These are phyloP conservation scores for Chaetomium tenue DNA, from an alignment of 495 filamentous ascomycete genomes.

Conservation along the genomic window DNA sequence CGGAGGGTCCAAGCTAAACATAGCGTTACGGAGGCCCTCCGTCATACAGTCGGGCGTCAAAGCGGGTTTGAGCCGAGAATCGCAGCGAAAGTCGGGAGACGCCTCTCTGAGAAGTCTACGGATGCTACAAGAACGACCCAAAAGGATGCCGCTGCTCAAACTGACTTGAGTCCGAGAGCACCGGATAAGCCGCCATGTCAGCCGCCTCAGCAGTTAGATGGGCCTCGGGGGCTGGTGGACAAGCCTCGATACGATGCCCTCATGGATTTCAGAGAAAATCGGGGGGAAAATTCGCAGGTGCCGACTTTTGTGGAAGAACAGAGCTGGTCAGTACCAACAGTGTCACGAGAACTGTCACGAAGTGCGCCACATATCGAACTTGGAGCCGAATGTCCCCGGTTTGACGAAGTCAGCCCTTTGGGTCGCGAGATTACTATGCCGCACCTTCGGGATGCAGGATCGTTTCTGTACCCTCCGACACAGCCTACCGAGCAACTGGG, in stretches of 20 bases:
- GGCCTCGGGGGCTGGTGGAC: background rate
- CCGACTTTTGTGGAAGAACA: background rate
- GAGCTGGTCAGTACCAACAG: background rate
- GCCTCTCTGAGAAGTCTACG: background rate
- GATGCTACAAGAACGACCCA: background rate
- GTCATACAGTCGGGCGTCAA: background rate
- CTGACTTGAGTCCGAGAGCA: background rate
- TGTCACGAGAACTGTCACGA: background rate
- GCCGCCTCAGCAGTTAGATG: background rate
- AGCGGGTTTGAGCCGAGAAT: background rate
- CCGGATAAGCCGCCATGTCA: background rate
- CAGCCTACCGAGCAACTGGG: background rate
- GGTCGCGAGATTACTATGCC: background rate
- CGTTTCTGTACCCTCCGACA: background rate
- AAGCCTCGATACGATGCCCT: background rate
- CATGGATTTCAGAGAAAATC: too few relatives aligned
- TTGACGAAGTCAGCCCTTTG: too few relatives aligned
- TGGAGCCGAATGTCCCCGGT: background rate
- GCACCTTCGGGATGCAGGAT: background rate
- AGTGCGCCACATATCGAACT: background rate
- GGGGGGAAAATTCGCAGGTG: background rate
- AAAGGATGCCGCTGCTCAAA: constrained; percentile 17
- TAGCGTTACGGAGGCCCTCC: background rate
- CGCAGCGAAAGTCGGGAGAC: too few relatives aligned
- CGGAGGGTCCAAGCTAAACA: background rate